These are phyloP conservation scores for Berkeleyomyces basicola DNA, from an alignment of 2,329 filamentous ascomycete genomes.

Conservation along the genomic window DNA sequence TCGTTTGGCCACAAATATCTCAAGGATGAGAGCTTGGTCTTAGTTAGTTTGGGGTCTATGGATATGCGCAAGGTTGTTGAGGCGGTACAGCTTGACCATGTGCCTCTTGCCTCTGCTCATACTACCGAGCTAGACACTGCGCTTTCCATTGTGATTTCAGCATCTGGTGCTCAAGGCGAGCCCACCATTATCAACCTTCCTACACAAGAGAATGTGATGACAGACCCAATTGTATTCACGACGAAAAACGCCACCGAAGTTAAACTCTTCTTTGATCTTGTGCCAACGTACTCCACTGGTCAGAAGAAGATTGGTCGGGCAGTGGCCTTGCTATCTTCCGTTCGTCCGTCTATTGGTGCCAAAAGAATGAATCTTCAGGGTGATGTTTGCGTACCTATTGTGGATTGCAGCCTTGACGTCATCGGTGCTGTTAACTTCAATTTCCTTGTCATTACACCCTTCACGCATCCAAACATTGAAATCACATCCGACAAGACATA, in stretches of 20 bases:
- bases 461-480: slow-evolving; percentile 84
- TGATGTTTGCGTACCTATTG: slow-evolving; percentile 80
- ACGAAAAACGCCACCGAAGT: slow-evolving; percentile 63
- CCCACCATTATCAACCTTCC: slow-evolving; percentile 81
- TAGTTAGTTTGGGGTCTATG: slow-evolving; percentile 90
- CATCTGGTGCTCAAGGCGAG: slow-evolving; percentile 70
- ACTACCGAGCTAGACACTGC: slow-evolving; percentile 89
- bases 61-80: slow-evolving; percentile 70
- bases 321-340: slow-evolving; percentile 71
- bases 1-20: slow-evolving; percentile 93
- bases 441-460: slow-evolving; percentile 87
- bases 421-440: slow-evolving; percentile 96
- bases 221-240: slow-evolving; percentile 83
- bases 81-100: slow-evolving; percentile 72
- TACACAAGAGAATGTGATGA: slow-evolving; percentile 83
- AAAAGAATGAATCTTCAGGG: slow-evolving; percentile 86
- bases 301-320: slow-evolving; percentile 71
- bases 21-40: slow-evolving; percentile 70
- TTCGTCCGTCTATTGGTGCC: slow-evolving; percentile 66
- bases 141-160: slow-evolving; percentile 77
- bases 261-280: slow-evolving; percentile 82
- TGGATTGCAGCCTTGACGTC: slow-evolving; percentile 70
- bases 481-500: slow-evolving; percentile 84
- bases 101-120: slow-evolving; percentile 76
- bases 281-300: slow-evolving; percentile 85